Conservation (phyloP, 768 basidiomycete species). For the Hebeloma cylindrosporum region DNA sequence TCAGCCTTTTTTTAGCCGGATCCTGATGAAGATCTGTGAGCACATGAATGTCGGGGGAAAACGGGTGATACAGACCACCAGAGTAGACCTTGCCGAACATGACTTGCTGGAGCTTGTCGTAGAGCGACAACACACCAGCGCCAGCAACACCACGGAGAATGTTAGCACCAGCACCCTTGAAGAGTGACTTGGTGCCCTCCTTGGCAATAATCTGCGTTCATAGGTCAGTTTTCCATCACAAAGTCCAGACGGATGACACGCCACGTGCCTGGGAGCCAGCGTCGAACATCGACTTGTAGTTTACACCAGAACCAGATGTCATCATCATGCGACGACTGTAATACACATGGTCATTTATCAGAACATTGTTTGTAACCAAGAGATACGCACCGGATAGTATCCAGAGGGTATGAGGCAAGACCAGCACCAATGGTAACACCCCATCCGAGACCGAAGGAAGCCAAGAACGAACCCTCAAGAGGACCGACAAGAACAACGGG, state of each 20-base stretch:
- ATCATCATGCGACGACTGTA: constrained; percentile 99
- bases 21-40: constrained; percentile 28
- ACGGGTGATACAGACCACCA: constrained; percentile 61
- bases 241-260: too few species aligned
- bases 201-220: constrained; percentile 94
- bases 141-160: constrained; percentile 99
- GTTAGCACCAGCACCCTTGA: constrained; percentile 98
- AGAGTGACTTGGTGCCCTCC: constrained; percentile 93
- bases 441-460: constrained; percentile 97
- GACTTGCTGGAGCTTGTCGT: constrained; percentile 96
- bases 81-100: constrained; percentile 99
- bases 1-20: constrained; percentile 45
- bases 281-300: constrained; percentile 99
- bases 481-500: constrained; percentile 96
- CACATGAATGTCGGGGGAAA: not conserved
- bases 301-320: constrained; percentile 92
- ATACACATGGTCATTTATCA: constrained; percentile 16
- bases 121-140: constrained; percentile 98
- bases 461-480: constrained; percentile 94
- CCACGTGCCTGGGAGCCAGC: constrained; percentile 89
- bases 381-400: constrained; percentile 75
- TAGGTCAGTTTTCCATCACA: too few species aligned
- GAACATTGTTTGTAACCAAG: constrained; percentile 8
- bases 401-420: constrained; percentile 95
- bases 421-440: constrained; percentile 99